Conservation (phyloP, 345 rosid species). For the Populus nigra region DNA sequence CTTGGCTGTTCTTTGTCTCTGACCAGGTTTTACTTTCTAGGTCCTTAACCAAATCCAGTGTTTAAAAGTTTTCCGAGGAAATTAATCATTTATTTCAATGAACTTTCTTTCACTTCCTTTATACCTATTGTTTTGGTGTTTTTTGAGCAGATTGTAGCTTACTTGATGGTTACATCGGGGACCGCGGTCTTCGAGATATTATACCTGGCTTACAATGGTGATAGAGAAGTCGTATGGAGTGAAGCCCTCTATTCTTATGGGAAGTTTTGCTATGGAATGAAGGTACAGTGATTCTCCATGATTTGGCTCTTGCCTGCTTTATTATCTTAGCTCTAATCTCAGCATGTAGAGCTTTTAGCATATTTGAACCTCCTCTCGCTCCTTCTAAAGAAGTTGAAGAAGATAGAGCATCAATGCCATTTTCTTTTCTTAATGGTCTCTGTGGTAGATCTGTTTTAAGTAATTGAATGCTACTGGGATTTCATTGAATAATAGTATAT, state of each 20-base stretch:
- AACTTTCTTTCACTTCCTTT: neutral
- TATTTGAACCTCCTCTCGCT: constrained; percentile 59
- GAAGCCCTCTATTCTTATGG: constrained; percentile 65
- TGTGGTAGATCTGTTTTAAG: neutral
- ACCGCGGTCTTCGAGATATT: constrained; percentile 67
- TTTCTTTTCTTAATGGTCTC: neutral
- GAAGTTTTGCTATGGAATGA: constrained; percentile 56
- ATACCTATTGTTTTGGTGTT: neutral
- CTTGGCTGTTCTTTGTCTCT: constrained; percentile 79
- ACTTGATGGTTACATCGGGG: constrained; percentile 76
- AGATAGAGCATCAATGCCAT: neutral
- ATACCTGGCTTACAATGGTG: constrained; percentile 42
- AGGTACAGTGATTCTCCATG: constrained; percentile 64
- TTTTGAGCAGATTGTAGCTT: constrained; percentile 56
- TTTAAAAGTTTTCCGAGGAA: neutral
- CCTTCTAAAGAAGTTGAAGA: constrained; percentile 32
- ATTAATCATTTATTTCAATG: neutral
- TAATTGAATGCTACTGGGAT: neutral
- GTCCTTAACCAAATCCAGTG: neutral
- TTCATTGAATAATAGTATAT: too few relatives aligned
- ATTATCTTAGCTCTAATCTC: constrained; percentile 63
- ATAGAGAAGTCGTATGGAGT: constrained; percentile 42
- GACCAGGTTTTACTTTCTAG: constrained; percentile 60
- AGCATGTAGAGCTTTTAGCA: constrained; percentile 68
- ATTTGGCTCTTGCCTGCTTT: constrained; percentile 51